Evolutionary conservation across 306 rosid species (phyloP), one percentile per base, ranked within the genome.

Genomic region (Rosa lucieae): DNA sequence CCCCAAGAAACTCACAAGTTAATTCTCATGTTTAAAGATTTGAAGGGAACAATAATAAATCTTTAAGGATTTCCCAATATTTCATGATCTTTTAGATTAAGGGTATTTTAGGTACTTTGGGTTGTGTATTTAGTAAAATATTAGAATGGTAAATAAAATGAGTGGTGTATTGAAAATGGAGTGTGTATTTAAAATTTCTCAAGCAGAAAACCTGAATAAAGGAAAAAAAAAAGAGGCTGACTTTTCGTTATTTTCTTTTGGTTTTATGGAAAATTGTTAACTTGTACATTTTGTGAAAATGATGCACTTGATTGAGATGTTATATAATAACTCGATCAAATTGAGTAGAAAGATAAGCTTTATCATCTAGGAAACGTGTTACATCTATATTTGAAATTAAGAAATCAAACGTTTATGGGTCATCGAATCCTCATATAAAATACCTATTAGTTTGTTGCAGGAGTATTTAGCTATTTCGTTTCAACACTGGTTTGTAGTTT

Each of bases 271-370:
- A 15, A 52, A 21, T 46, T 10, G 8, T 42, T 69, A 10, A 5
- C 35, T n/a, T 70, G 14, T 18, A 21, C 55, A 18, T 12, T 66
- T 5, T 5, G 11, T 46, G 61, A 65, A 26, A 65, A 10, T 7
- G 71, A 65, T 67, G 55, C 35, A 67, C 23, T 12, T 56, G 76
- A 61, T 37, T 29, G 21, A 18, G 48, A 39, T 76, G 59, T 76
- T 15, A 47, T 56, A 76, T 17, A 23, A 67, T 67, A 8, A 67
- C 14, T 17, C 5, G 46, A 67, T 40, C 26, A 20, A 67, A 67
- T 39, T 8, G n/a, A 39, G 48, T 40, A 3, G 6, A 39, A 18
- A 8, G 49, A 39, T 67, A 18, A 67, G 49, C 71, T 67, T 21
- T 40, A 67, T 20, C 72, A 7, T 39, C 49, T 12, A 11, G 71